A percentile compares a stretch with the other conserved stretches of the same genome.
Evolutionary conservation across 164 flowering plant genomes (phyloP).

Genomic region (Dillenia turbinata): DNA sequence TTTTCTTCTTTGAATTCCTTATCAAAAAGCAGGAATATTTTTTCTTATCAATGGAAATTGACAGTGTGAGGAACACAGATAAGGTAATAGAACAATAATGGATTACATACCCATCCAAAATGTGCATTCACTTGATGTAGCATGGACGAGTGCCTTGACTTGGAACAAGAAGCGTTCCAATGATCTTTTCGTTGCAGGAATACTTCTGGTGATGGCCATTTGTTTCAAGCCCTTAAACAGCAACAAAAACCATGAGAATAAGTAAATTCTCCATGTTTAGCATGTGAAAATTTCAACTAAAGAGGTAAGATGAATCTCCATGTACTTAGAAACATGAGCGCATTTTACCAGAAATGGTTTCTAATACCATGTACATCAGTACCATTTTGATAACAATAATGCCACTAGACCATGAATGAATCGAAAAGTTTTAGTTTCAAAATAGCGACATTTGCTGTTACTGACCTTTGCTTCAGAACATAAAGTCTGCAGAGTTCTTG

Average conservation of each 20-base stretch:
- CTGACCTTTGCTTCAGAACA: conserved; percentile 93
- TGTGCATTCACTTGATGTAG: conserved; percentile 52
- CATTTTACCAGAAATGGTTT: too few relatives aligned
- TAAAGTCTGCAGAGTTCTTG: conserved; percentile 76
- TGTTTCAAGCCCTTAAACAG: conserved; percentile 56
- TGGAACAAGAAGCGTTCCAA: conserved; percentile 79
- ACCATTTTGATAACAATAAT: too few relatives aligned
- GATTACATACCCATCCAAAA: conserved; percentile 77
- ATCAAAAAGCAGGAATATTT: not conserved
- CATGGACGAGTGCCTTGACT: conserved; percentile 79
- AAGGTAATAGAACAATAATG: not conserved
- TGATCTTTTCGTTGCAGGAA: conserved; percentile 82
- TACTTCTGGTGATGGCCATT: conserved; percentile 63
- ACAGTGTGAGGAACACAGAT: not conserved
- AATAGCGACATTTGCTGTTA: not conserved
- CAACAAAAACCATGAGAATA: not conserved
- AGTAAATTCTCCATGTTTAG: not conserved
- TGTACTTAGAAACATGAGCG: too few relatives aligned
- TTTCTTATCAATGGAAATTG: not conserved
- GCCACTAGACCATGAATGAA: too few relatives aligned
- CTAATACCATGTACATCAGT: too few relatives aligned
- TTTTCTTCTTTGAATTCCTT: too few relatives aligned
- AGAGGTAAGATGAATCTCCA: not conserved
- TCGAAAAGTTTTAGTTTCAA: too few relatives aligned
- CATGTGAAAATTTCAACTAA: not conserved